A percentile compares a stretch with the other conserved stretches of the same genome.
These are phyloP conservation scores for Leishmania major DNA, from an alignment of 208 protist species.

Conservation along the genomic window DNA sequence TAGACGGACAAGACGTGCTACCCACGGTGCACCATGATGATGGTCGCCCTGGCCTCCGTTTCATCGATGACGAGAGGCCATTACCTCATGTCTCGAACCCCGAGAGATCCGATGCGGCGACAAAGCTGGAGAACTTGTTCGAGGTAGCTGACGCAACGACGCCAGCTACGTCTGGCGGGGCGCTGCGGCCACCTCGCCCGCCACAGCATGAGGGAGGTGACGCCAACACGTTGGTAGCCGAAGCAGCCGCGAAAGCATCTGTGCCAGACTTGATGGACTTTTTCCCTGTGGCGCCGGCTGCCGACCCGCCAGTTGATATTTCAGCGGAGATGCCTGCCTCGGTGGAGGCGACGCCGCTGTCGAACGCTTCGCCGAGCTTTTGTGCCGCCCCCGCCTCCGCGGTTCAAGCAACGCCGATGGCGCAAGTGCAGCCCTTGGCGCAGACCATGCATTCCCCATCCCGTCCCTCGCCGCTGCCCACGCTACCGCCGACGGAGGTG, in stretches of 20 bases:
- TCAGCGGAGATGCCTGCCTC: background rate
- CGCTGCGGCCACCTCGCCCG: background rate
- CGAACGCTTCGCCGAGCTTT: background rate
- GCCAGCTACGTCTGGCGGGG: background rate
- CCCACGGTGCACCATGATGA: constrained; percentile 4
- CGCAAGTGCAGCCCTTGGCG: background rate
- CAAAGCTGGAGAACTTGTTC: constrained; percentile 29
- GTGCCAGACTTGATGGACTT: constrained; percentile 36
- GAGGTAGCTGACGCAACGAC: background rate
- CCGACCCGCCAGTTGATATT: background rate
- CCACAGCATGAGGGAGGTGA: background rate
- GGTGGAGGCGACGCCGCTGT: background rate
- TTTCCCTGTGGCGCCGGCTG: constrained; percentile 10
- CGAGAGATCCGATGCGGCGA: background rate
- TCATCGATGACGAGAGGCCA: background rate
- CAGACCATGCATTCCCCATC: background rate
- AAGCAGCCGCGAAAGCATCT: background rate
- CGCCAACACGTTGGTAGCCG: background rate
- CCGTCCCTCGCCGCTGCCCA: background rate
- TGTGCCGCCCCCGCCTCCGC: background rate
- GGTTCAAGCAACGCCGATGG: background rate
- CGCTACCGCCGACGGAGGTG: constrained; percentile 25
- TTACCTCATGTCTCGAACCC: background rate
- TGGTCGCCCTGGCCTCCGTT: background rate
- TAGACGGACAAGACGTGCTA: constrained; percentile 58